Base-by-base conservation (phyloP, 2,329 filamentous ascomycete species). In the Colletotrichum echinochloae region DNA sequence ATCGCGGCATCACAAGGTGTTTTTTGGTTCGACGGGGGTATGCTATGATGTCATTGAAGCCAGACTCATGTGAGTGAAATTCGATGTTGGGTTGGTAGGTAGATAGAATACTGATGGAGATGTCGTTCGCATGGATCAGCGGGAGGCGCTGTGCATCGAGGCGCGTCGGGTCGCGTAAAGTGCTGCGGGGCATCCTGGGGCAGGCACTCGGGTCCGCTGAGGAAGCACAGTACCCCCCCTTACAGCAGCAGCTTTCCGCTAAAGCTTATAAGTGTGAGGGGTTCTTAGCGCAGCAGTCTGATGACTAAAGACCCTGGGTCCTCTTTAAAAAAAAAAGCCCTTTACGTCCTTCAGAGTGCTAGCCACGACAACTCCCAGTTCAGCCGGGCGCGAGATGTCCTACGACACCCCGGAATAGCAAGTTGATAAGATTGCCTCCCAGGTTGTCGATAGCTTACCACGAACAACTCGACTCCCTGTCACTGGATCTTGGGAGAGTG, bases 31-130 rank as follows among this genome's bases (percentile, higher is more conserved):
- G 16, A 20, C 4, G 12, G n/a, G 23, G 8, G 12, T n/a, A n/a
- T n/a, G 14, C 23, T 68, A 67, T 83, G 20, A 79, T 78, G 46
- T 80, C 75, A 72, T 89, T 81, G 33, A 89, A 82, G 0, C 78
- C 78, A 39, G 78, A 80, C 41, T 81, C 78, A 0, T 77, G 66
- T 16, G 81, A 81, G 26, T 81, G n/a, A 30, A 49, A 30, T 9
- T 39, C 14, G 14, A 39, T 26, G n/a, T 49, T 37, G 33, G 33
- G n/a, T n/a, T n/a, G n/a, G 28, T 41, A 23, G 7, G 28, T 28
- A 51, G 3, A 16, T 16, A 23, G 37, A 30, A 20, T 30, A 28
- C 20, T 5, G 20, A 23, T 18, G 9, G 37, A 35, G 23, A 62
- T 51, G 48, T 30, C 37, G 18, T 54, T 52, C 26, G 33, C 46